Conservation (phyloP, 768 basidiomycete species). For the Termitomyces sp. region DNA sequence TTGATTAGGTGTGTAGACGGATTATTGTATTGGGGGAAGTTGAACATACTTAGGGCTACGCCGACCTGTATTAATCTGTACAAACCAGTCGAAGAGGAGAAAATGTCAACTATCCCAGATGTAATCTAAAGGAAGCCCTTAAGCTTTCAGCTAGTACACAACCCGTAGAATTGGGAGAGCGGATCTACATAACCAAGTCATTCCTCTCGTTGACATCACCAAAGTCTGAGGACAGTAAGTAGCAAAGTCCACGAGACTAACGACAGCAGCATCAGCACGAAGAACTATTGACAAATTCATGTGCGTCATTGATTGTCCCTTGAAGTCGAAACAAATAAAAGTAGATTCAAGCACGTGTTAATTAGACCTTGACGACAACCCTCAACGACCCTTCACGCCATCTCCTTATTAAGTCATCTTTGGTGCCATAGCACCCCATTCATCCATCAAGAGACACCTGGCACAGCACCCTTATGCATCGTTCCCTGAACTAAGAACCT, state of each 20-base stretch:
- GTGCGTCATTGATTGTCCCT: no score
- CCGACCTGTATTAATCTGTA: neutral
- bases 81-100: neutral
- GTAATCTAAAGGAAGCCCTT: no score
- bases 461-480: conserved; percentile 1
- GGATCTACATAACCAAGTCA: no score
- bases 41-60: neutral
- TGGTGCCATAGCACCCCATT: neutral
- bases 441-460: neutral
- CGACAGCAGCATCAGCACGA: no score
- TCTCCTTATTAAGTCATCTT: conserved; percentile 1
- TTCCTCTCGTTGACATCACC: no score
- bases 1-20: conserved; percentile 12
- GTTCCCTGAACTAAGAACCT: neutral
- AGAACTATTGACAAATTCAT: no score
- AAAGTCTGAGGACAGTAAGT: no score
- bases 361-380: neutral
- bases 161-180: no score
- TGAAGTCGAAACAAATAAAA: no score
- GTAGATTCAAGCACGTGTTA: no score
- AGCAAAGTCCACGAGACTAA: no score
- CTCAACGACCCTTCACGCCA: neutral
- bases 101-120: neutral
- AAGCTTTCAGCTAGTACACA: no score
- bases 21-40: neutral